Evolutionary conservation across 495 filamentous ascomycete species (phyloP).

Genomic region (Daldinia bambusicola): DNA sequence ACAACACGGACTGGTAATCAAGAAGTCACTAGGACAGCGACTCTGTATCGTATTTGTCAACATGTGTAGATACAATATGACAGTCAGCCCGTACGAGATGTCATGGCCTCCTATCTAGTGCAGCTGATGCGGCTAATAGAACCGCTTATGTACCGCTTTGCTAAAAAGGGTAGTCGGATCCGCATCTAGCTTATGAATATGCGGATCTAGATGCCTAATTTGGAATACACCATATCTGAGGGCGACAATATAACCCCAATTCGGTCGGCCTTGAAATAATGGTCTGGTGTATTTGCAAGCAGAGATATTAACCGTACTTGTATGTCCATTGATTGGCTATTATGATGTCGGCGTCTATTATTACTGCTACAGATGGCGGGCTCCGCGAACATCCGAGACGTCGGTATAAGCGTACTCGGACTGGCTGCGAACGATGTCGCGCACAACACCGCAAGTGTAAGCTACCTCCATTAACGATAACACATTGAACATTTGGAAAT

Average conservation of each 20-base stretch:
- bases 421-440: slow-evolving; percentile 59
- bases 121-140: slow-evolving; percentile 1
- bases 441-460: slow-evolving; percentile 56
- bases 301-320: neutral
- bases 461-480: slow-evolving; percentile 4
- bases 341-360: neutral
- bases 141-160: neutral
- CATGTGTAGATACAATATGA: neutral
- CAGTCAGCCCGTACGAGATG: neutral
- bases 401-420: slow-evolving; percentile 44
- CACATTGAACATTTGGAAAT: neutral
- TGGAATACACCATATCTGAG: neutral
- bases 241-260: neutral
- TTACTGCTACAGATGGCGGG: neutral
- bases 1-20: neutral
- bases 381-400: slow-evolving; percentile 4
- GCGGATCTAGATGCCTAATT: slow-evolving; percentile 18
- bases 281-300: neutral
- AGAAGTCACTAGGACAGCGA: neutral
- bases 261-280: neutral
- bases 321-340: neutral
- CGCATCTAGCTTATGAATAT: slow-evolving; percentile 32
- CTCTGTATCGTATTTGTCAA: neutral
- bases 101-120: neutral
- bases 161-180: slow-evolving; percentile 24